A percentile compares a stretch with the other conserved stretches of the same genome.
Evolutionary conservation across 495 filamentous ascomycete species (phyloP).

Genomic region (Daldinia vernicosa): DNA sequence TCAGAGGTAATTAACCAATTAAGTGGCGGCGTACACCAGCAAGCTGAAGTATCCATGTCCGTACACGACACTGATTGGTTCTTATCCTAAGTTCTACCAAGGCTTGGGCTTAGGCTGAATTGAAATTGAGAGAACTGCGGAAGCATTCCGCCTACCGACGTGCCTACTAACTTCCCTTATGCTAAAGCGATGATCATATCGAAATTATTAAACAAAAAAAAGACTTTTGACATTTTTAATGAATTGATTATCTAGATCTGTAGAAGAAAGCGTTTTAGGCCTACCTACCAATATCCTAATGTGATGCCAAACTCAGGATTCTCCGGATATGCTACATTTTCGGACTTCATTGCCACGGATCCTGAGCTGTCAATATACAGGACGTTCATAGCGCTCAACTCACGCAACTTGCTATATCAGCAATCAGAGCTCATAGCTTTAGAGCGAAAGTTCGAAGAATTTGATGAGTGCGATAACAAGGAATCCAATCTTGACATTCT

Average conservation of each 20-base stretch:
- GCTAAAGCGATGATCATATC: no score
- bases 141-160: no score
- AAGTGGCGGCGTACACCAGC: neutral
- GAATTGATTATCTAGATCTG: neutral
- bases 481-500: neutral
- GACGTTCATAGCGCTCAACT: neutral
- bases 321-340: neutral
- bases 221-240: no score
- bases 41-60: neutral
- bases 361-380: neutral
- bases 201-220: no score
- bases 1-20: neutral
- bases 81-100: neutral
- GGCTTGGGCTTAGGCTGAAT: no score
- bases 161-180: no score
- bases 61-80: neutral
- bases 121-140: no score
- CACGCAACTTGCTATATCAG: neutral
- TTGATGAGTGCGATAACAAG: neutral
- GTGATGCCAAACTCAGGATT: neutral
- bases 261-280: neutral
- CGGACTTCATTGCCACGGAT: neutral
- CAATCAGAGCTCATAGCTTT: neutral
- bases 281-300: neutral
- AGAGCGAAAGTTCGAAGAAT: neutral